Conservation (phyloP, 1,139 yeast genomes). For the Pichia sp. region DNA sequence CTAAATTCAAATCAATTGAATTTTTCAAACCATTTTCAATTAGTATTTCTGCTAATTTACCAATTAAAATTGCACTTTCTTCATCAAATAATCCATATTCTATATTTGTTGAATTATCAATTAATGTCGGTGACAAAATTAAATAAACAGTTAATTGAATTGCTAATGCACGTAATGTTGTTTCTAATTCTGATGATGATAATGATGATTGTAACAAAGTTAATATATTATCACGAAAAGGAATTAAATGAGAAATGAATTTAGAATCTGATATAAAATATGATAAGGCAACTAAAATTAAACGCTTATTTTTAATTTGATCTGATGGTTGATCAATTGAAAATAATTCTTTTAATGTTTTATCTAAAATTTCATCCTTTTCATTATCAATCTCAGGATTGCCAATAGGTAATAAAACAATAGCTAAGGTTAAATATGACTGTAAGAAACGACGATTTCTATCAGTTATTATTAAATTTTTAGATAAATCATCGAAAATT, state of each 20-base stretch:
- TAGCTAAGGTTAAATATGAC: conserved; percentile 50
- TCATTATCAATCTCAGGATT: neutral
- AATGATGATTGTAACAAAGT: conserved; percentile 60
- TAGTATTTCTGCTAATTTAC: conserved; percentile 11
- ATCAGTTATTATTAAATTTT: conserved; percentile 45
- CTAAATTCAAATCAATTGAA: conserved; percentile 5
- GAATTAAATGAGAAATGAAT: conserved; percentile 30
- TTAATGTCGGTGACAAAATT: conserved; percentile 31
- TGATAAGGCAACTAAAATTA: conserved; percentile 14
- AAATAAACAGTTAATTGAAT: conserved; percentile 58
- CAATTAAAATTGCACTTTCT: conserved; percentile 11
- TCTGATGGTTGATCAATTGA: conserved; percentile 11
- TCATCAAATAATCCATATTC: conserved; percentile 13
- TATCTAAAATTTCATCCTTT: conserved; percentile 39
- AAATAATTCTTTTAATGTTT: conserved; percentile 29
- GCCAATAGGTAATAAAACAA: conserved; percentile 37
- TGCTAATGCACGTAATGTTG: conserved; percentile 60
- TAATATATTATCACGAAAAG: conserved; percentile 59
- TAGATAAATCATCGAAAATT: conserved; percentile 49
- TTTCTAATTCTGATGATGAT: conserved; percentile 59
- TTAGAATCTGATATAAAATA: conserved; percentile 14
- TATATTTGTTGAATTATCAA: conserved; percentile 1
- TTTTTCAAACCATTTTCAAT: conserved; percentile 6
- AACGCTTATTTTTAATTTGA: conserved; percentile 11
- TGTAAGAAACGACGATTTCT: conserved; percentile 47